Percentiles rank a stretch among this genome's conserved stretches.
Evolutionary conservation across 768 basidiomycete species (phyloP).

Genomic region (Tephrocybe sp.): DNA sequence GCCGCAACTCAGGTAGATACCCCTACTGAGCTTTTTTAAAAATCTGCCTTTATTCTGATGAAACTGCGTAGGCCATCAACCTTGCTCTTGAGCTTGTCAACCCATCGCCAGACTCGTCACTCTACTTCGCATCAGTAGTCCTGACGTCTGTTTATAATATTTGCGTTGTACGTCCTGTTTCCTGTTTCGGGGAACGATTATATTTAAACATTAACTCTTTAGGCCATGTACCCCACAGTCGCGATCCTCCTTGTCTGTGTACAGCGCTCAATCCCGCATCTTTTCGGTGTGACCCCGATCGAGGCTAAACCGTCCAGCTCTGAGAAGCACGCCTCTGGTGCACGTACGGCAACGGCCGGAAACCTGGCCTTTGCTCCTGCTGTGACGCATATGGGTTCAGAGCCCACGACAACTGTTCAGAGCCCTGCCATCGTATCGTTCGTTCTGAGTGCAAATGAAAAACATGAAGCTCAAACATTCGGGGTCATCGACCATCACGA

Average conservation of each 20-base stretch:
- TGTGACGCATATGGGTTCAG: slow-evolving; percentile 3
- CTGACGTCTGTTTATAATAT: slow-evolving; percentile 12
- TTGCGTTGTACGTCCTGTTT: slow-evolving; percentile 5
- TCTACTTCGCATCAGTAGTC: slow-evolving; percentile 10
- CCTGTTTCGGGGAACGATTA: background rate
- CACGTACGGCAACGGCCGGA: slow-evolving; percentile 10
- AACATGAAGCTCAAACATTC: slow-evolving; percentile 1
- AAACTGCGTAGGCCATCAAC: slow-evolving; percentile 7
- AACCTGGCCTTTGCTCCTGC: slow-evolving; percentile 9
- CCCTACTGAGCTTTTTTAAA: background rate
- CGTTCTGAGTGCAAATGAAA: background rate
- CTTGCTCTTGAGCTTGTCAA: slow-evolving; percentile 11
- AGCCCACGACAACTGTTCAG: background rate
- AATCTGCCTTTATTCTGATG: background rate
- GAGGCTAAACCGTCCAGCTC: background rate
- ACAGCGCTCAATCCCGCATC: slow-evolving; percentile 12
- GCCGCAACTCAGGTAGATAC: slow-evolving; percentile 5
- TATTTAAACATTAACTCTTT: background rate
- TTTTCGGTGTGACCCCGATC: slow-evolving; percentile 6
- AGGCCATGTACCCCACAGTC: slow-evolving; percentile 12
- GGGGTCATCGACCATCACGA: background rate
- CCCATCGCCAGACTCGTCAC: slow-evolving; percentile 6
- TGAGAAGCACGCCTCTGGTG: background rate
- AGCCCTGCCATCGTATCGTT: slow-evolving; percentile 8
- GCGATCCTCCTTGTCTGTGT: slow-evolving; percentile 3